Conservation (phyloP, 352 stramenopile genomes). For the Phytopythium sindhum region DNA sequence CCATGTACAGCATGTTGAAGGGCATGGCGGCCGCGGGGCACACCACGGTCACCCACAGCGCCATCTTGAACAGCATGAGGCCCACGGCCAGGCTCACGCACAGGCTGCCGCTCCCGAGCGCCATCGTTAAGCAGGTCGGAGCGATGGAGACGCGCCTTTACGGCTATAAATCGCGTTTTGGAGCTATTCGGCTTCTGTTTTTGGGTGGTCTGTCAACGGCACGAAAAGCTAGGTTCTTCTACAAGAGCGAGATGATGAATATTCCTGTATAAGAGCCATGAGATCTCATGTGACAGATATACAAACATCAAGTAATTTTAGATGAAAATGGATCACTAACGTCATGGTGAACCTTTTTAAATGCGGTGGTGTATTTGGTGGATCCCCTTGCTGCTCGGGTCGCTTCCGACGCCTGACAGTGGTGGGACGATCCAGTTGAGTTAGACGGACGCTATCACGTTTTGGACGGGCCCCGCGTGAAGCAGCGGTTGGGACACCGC, state of each 20-base stretch:
- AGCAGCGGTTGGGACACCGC: not conserved
- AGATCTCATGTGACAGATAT: not conserved
- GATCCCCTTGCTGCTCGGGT: no score
- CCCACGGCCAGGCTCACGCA: conserved; percentile 38
- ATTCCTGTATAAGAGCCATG: not conserved
- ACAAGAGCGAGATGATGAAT: not conserved
- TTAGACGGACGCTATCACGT: not conserved
- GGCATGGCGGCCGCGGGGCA: conserved; percentile 15
- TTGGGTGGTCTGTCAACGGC: not conserved
- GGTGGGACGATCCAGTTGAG: not conserved
- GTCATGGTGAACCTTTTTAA: no score
- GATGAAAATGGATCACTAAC: no score
- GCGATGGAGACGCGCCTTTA: not conserved
- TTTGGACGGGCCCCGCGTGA: no score
- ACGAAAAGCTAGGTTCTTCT: not conserved
- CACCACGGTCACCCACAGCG: conserved; percentile 44
- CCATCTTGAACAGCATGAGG: conserved; percentile 68
- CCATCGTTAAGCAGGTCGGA: not conserved
- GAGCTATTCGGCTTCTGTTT: not conserved
- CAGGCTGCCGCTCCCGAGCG: conserved; percentile 20
- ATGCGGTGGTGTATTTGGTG: not conserved
- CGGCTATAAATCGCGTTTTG: not conserved
- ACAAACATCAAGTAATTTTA: not conserved
- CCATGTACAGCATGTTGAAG: conserved; percentile 39
- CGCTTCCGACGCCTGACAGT: no score